Conservation (phyloP, 768 basidiomycete genomes). For the Mycena belliarum region DNA sequence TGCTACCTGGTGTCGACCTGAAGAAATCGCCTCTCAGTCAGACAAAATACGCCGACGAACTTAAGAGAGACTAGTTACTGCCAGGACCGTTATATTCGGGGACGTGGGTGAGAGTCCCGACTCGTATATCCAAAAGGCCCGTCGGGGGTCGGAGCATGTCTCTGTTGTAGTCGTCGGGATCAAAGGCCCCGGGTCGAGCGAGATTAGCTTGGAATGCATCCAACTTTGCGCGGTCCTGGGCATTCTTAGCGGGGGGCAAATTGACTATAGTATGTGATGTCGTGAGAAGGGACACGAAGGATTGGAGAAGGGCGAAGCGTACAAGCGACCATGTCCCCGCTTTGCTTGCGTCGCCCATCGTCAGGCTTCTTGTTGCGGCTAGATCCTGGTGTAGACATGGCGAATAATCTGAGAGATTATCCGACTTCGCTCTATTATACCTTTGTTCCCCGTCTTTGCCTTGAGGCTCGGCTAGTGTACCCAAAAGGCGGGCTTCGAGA, state of each 20-base stretch:
- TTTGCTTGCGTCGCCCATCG: slow-evolving; percentile 6
- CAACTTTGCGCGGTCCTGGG: neutral
- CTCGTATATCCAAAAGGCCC: slow-evolving; percentile 5
- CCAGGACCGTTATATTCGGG: no score
- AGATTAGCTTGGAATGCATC: neutral
- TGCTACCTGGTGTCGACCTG: slow-evolving; percentile 4
- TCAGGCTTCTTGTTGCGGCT: slow-evolving; percentile 18
- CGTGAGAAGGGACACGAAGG: neutral
- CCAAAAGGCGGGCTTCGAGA: slow-evolving; percentile 8
- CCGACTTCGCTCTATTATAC: slow-evolving; percentile 20
- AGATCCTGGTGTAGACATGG: slow-evolving; percentile 21
- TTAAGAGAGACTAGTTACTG: no score
- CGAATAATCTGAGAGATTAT: slow-evolving; percentile 19
- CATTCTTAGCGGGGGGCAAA: neutral
- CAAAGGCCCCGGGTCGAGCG: neutral
- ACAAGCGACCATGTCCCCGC: slow-evolving; percentile 1
- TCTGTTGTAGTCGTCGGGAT: neutral
- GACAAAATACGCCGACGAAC: neutral
- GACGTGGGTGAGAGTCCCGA: neutral
- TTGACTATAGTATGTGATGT: slow-evolving; percentile 5
- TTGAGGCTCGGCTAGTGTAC: slow-evolving; percentile 6
- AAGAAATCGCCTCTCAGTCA: neutral
- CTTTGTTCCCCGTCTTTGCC: slow-evolving; percentile 17
- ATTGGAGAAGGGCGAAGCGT: neutral
- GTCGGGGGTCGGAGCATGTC: neutral